Percentiles rank a stretch among this genome's conserved stretches.
Conservation (phyloP, 805 yeast genomes). For the Cyberlindnera meyerae region DNA sequence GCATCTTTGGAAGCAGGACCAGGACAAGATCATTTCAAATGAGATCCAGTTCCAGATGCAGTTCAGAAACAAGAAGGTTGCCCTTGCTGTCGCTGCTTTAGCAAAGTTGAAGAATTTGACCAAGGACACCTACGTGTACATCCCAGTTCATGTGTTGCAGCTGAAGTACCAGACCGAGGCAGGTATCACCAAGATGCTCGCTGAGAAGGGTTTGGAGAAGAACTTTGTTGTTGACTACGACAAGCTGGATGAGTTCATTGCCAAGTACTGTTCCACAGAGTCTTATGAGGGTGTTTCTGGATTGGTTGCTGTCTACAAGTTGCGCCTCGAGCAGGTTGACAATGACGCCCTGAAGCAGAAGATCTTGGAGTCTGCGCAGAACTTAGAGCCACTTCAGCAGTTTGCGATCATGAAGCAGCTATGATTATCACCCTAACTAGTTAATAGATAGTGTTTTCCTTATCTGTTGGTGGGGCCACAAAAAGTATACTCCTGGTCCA, state of each 20-base stretch:
- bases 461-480: too few relatives aligned
- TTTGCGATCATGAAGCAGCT: conserved; percentile 9
- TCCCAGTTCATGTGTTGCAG: conserved; percentile 18
- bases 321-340: conserved; percentile 15
- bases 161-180: conserved; percentile 20
- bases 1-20: conserved; percentile 37
- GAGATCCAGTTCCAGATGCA: conserved; percentile 23
- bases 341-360: conserved; percentile 14
- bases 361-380: conserved; percentile 9
- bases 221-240: conserved; percentile 19
- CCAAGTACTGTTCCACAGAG: conserved; percentile 10
- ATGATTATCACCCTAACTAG: too few relatives aligned
- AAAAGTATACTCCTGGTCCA: too few relatives aligned
- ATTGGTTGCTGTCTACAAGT: conserved; percentile 14
- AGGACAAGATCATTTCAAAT: conserved; percentile 31
- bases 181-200: conserved; percentile 21
- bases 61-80: conserved; percentile 22
- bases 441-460: too few relatives aligned
- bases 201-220: conserved; percentile 23
- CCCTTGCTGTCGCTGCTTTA: conserved; percentile 19
- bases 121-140: conserved; percentile 14
- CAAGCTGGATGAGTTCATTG: conserved; percentile 12
- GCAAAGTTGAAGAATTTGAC: conserved; percentile 21
- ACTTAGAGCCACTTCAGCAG: conserved; percentile 22
- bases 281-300: conserved; percentile 14